A percentile compares a stretch with the other conserved stretches of the same genome.
phyloP scores from a whole-genome alignment of 345 rosid species.

The Populus simonii region DNA sequence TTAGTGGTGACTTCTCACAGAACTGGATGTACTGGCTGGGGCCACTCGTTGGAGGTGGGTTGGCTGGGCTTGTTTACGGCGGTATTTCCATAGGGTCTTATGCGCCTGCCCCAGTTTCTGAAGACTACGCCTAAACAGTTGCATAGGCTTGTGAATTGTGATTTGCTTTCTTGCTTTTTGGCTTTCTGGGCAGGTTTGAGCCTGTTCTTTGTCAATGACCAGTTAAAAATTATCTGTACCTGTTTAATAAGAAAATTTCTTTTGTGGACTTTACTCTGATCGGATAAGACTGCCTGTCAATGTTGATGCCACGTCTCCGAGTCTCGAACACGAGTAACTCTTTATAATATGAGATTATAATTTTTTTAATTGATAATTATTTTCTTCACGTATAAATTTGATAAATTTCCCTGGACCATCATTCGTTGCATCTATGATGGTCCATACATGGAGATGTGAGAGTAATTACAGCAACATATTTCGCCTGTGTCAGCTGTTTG shows the following conservation, averaged over 20 bases:
- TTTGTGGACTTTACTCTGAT: neutral
- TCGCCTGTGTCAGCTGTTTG: too few species aligned
- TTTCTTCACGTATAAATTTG: too few species aligned
- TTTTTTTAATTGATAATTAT: too few species aligned
- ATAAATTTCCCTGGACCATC: too few species aligned
- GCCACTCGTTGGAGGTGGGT: constrained; percentile 75
- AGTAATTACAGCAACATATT: too few species aligned
- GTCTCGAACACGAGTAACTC: too few species aligned
- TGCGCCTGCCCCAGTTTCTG: constrained; percentile 34
- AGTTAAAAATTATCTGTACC: neutral
- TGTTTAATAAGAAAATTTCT: neutral
- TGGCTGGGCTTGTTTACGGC: constrained; percentile 79
- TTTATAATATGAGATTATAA: too few species aligned
- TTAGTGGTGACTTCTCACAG: constrained; percentile 58
- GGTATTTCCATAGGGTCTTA: constrained; percentile 68
- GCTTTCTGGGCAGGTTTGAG: neutral
- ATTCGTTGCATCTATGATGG: too few species aligned
- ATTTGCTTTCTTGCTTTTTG: constrained; percentile 3
- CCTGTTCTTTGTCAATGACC: constrained; percentile 6
- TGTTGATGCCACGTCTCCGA: neutral
- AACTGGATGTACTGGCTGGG: constrained; percentile 86
- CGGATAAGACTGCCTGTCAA: neutral
- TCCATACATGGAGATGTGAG: too few species aligned
- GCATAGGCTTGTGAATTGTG: neutral
- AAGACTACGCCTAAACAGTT: constrained; percentile 13